Evolutionary conservation across 1,284 basidiomycete genomes (phyloP).

Genomic region (Cutaneotrichosporon mucoides): DNA sequence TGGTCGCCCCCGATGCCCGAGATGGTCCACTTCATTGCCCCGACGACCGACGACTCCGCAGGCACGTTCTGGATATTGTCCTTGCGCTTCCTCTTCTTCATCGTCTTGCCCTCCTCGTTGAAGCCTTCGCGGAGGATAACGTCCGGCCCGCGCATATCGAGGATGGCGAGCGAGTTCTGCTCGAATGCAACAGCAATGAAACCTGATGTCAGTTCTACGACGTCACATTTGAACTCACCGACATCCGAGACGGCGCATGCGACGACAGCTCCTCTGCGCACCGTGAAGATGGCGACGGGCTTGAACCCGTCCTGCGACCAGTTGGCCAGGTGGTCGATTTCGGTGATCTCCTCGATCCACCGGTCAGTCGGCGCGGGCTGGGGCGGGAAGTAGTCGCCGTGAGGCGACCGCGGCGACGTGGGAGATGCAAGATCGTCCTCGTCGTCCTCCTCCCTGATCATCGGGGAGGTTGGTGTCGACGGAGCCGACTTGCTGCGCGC

Average conservation of each 20-base stretch:
- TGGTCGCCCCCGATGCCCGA: conserved; percentile 59
- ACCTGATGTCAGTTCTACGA: conserved; percentile 50
- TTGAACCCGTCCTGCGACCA: conserved; percentile 56
- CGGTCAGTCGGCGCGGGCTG: background rate
- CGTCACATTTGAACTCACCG: conserved; percentile 57
- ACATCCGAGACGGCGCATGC: conserved; percentile 64
- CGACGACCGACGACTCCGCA: conserved; percentile 49
- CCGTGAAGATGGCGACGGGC: conserved; percentile 61
- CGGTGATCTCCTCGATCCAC: conserved; percentile 38
- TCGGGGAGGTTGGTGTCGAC: conserved; percentile 2
- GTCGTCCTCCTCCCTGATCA: conserved; percentile 17
- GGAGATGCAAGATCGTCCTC: conserved; percentile 20
- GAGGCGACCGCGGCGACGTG: too few relatives aligned
- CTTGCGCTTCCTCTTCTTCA: conserved; percentile 48
- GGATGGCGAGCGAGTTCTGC: conserved; percentile 58
- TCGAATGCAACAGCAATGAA: conserved; percentile 68
- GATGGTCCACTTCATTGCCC: conserved; percentile 64
- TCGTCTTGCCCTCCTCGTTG: conserved; percentile 39
- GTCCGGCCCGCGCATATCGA: conserved; percentile 68
- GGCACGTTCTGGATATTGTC: conserved; percentile 41
- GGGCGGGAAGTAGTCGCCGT: conserved; percentile 30
- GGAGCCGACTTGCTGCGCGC: conserved; percentile 18
- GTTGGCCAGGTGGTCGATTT: conserved; percentile 42
- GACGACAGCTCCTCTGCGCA: conserved; percentile 55
- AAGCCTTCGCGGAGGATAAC: conserved; percentile 56